Evolutionary conservation across 23 red algal species (phyloP).

Genomic region (Porphyridium purpureum): DNA sequence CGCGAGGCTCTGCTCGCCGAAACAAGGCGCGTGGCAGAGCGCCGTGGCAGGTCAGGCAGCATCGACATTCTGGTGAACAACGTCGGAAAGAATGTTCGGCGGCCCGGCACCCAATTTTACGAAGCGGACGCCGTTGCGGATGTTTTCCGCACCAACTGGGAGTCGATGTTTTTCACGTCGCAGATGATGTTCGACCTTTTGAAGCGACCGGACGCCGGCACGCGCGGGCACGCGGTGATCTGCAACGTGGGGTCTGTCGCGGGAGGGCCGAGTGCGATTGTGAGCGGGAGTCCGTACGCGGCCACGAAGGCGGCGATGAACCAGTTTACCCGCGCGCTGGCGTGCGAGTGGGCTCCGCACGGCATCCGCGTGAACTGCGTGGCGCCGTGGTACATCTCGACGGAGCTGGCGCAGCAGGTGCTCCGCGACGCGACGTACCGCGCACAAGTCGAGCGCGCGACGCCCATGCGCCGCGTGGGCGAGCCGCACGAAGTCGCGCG

Average conservation of each 20-base stretch:
- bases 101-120: not conserved
- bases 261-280: constrained; percentile 11
- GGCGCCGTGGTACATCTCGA: constrained; percentile 51
- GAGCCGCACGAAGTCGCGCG: constrained; percentile 31
- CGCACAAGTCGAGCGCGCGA: constrained; percentile 18
- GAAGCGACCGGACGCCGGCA: not conserved
- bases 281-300: constrained; percentile 39
- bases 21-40: not conserved
- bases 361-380: constrained; percentile 62
- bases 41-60: not conserved
- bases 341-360: constrained; percentile 35
- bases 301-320: constrained; percentile 65
- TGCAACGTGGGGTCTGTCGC: constrained; percentile 42
- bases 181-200: not conserved
- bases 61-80: constrained; percentile 88
- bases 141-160: not conserved
- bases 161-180: not conserved
- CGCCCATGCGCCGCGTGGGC: constrained; percentile 50
- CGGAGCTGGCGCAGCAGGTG: constrained; percentile 36
- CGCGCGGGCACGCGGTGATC: constrained; percentile 27
- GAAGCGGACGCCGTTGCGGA: not conserved
- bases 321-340: constrained; percentile 50
- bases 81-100: constrained; percentile 7
- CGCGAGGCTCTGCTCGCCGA: not conserved
- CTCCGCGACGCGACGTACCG: constrained; percentile 20